Evolutionary conservation across 768 basidiomycete species (phyloP), one percentile per base, ranked within the genome.

Genomic region (Russula griseocarnosa): DNA sequence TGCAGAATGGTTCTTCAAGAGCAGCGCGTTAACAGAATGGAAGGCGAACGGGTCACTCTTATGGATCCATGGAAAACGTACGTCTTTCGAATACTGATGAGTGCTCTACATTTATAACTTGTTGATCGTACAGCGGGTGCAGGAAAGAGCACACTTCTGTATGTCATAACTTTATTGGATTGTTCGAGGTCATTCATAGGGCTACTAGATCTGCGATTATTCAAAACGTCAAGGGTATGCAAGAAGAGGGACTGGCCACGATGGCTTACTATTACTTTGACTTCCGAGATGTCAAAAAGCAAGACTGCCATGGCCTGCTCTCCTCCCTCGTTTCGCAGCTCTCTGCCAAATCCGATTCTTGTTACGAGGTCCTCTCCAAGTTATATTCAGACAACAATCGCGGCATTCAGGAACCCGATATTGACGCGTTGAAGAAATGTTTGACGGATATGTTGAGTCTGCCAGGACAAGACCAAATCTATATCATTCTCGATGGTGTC

Each of bases 241-340:
- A 46, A 6, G 36, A 18, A 26, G 54, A 22, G 1, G 60, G 60
- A 36, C 16, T 61, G 24, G 60, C 60, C 4, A 44, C 52, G 18
- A 44, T 61, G 52, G 61, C 34, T 1, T 62, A 62, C 13, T 62
- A 55, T 44, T 61, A 61, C 18, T 61, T 51, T 18, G 60, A 61
- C 24, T 61, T 61, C 44, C 26, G 60, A n/a, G 60, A 61, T 10
- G 38, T 7, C 30, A 16, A 36, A 5, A 61, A 61, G 18, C 60
- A 61, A 30, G 20, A 61, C 14, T 42, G n/a, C 24, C 24, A 32
- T 18, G 60, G 60, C 13, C 20, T 61, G 0, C 28, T 61, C 11
- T 32, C 50, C 4, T 61, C 60, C 42, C 60, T 61, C 52, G 30
- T 53, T 22, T 38, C 18, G 1, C 60, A 61, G 10, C 52, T 61